Base-by-base conservation (phyloP, 306 rosid species). In the Prunus mume region DNA sequence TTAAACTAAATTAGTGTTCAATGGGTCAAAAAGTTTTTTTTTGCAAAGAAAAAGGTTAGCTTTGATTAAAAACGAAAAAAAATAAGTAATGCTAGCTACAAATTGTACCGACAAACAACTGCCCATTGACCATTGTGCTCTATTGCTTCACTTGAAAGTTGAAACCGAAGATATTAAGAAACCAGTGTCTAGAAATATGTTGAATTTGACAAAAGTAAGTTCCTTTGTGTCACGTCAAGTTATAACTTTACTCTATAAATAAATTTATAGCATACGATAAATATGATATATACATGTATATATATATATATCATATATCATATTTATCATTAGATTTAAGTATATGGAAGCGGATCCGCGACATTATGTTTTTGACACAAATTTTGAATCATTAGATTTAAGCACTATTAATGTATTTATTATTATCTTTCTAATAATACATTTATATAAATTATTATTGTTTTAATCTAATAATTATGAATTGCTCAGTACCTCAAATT, bases 151-250 rank as follows among this genome's bases (percentile, higher is more conserved):
- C 9, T 56, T 19, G 18, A 32, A 72, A 4, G 4, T 56, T 19
- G 18, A 32, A 72, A 11, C 12, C 47, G 56, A 72, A 72, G 67
- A 56, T 49, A 72, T 57, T 56, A 41, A 9, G 25, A 27, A 24
- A 43, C 45, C 12, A 43, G 41, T 41, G 56, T 73, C 76, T 73
- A 56, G 68, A 41, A 73, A 25, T 43, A 57, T 73, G 67, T 58
- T 34, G 76, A 73, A 67, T 73, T 73, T 43, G 8, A 43, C 27
- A 24, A 73, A 58, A 43, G 3, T 32, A 41, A 41, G 52, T 14
- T 47, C 52, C 17, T 13, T 72, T 30, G 3, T 38, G 76, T 14
- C 68, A 58, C 17, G 55, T 15, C 43, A n/a, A 6, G n/a, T 20
- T n/a, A n/a, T 65, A 34, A 38, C 22, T 55, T 12, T 55, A 14